Base-by-base conservation (phyloP, 148 eudicot genomes). In the Rhododendron henanense region DNA sequence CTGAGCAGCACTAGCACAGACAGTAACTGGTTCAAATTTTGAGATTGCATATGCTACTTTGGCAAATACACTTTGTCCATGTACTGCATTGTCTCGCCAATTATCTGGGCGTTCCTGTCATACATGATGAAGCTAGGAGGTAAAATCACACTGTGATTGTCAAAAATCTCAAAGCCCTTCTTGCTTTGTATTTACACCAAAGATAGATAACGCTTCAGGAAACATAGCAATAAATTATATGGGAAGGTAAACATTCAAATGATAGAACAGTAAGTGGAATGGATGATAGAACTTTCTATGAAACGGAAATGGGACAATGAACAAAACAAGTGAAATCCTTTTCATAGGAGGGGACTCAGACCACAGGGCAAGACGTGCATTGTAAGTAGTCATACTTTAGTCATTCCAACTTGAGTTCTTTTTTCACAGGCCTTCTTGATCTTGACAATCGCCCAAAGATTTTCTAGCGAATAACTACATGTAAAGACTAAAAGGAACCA, bases 81-180 rank as follows among this genome's bases (percentile, higher is more conserved):
- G 98, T 59, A 91, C 86, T 18, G 91, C 99, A 48, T 89, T 44
- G 53, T 95, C 92, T 85, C 98, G 90, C 98, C 98, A 97, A 80
- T 97, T 97, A 90, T 97, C 99, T 39, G 92, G 91, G 3, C 99
- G 92, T 84, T 97, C 99, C 98, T 95, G 90, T 51, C 81, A 85
- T n/a, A 79, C 59, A 88, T 45, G 61, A 33, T 51, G 16, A 44
- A 18, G 44, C 74, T 53, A 76, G 61, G 28, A 10, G 18, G 33
- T 82, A 10, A 61, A 18, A 59, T 57, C 39, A 6, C 31, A 55
- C 76, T 28, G 10, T 69, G 53, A 85, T 59, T 71, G 44, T 59
- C 39, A 18, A 82, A 13, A 10, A 81, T 53, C 74, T 1, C 71
- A 81, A 82, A 53, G 69, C 28, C 39, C 65, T 50, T 80, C 67